These are phyloP conservation scores for Styphnolobium japonicum DNA, from an alignment of 306 rosid species.

Conservation along the genomic window DNA sequence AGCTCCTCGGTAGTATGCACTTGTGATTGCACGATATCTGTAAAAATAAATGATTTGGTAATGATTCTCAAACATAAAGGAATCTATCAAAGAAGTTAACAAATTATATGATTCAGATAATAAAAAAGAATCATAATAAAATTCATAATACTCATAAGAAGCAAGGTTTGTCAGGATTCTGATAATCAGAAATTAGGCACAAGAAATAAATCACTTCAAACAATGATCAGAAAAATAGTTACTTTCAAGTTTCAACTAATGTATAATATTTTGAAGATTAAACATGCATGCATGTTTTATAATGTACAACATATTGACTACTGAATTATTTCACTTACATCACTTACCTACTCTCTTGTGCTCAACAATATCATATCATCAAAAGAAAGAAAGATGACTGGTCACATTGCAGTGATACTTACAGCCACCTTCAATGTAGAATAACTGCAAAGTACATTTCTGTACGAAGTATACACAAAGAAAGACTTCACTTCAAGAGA, in stretches of 20 bases:
- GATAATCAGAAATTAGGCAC: background rate
- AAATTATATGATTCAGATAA: too few species aligned
- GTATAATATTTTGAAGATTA: too few species aligned
- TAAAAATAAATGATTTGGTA: background rate
- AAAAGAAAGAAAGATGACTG: background rate
- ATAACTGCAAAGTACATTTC: background rate
- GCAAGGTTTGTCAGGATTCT: background rate
- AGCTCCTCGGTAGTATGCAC: slow-evolving; percentile 62
- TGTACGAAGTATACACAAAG: too few species aligned
- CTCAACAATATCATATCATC: background rate
- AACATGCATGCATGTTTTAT: background rate
- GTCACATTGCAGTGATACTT: background rate
- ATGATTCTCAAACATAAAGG: background rate
- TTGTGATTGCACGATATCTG: slow-evolving; percentile 64
- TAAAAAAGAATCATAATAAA: background rate
- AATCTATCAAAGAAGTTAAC: background rate
- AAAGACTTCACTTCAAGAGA: too few species aligned
- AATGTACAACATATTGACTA: background rate
- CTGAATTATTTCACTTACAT: too few species aligned
- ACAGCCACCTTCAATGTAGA: background rate
- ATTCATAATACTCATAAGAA: background rate
- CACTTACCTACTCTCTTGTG: background rate
- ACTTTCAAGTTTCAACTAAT: too few species aligned
- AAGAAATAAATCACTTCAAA: background rate
- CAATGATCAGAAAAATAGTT: background rate